Evolutionary conservation across 306 rosid species (phyloP).

Genomic region (Fragaria nilgerrensis): DNA sequence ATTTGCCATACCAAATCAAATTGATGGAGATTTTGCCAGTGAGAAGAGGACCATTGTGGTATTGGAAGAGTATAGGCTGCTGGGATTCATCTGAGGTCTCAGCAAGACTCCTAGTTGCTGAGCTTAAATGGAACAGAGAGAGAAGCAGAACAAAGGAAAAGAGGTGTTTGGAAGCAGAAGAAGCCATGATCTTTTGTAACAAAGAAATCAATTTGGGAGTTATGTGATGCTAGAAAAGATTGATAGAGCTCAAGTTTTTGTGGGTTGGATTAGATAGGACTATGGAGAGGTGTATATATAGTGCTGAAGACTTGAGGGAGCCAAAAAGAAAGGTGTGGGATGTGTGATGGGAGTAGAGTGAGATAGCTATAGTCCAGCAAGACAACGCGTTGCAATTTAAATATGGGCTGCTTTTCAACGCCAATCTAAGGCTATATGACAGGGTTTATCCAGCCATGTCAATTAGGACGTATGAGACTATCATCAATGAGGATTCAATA

Average conservation of each 20-base stretch:
- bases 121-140: constrained; percentile 30
- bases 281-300: not conserved
- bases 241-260: not conserved
- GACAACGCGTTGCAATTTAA: not conserved
- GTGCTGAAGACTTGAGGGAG: not conserved
- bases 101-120: constrained; percentile 44
- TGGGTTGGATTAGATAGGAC: not conserved
- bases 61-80: constrained; percentile 43
- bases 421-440: not conserved
- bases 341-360: not conserved
- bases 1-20: constrained; percentile 73
- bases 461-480: not conserved
- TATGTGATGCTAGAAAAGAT: not conserved
- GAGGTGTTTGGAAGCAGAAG: not conserved
- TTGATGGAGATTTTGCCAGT: constrained; percentile 50
- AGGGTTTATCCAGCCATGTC: not conserved
- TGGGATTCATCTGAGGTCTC: constrained; percentile 30
- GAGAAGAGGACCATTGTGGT: constrained; percentile 78
- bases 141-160: constrained; percentile 28
- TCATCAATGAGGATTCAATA: not conserved
- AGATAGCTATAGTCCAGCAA: not conserved
- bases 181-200: constrained; percentile 13
- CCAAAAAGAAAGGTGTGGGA: not conserved
- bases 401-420: not conserved
- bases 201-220: not conserved